Evolutionary conservation across 2,329 filamentous ascomycete genomes (phyloP).

Genomic region (Aquanectria penicillioides): DNA sequence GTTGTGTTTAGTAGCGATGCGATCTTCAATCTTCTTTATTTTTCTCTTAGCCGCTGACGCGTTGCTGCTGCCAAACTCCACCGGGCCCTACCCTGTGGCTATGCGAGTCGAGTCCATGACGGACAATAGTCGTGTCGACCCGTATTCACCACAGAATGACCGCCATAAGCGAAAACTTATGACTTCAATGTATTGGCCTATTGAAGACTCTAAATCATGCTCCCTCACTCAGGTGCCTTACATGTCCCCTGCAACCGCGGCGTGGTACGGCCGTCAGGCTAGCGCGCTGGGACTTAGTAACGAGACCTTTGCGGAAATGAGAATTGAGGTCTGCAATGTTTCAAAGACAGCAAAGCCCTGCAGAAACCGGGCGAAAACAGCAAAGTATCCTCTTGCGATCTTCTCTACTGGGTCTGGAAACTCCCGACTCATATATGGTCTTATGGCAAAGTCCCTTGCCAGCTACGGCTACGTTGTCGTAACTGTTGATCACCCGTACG

Average conservation of each 20-base stretch:
- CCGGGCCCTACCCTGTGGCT: conserved; percentile 45
- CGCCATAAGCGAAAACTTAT: conserved; percentile 41
- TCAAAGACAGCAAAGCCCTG: conserved; percentile 23
- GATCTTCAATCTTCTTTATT: conserved; percentile 21
- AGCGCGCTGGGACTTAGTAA: conserved; percentile 43
- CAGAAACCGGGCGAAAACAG: conserved; percentile 11
- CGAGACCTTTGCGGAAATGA: conserved; percentile 41
- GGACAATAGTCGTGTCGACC: conserved; percentile 45
- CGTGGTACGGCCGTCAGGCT: conserved; percentile 41
- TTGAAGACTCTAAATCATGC: conserved; percentile 38
- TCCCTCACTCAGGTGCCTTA: conserved; percentile 36
- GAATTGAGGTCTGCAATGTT: conserved; percentile 41
- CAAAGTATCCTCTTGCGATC: conserved; percentile 45
- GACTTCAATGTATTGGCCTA: conserved; percentile 45
- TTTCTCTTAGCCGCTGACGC: conserved; percentile 33
- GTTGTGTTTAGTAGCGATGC: too few species aligned
- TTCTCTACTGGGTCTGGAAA: conserved; percentile 58
- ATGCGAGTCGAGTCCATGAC: conserved; percentile 40
- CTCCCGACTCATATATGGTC: conserved; percentile 54
- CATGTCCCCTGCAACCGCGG: conserved; percentile 47
- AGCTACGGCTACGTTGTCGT: conserved; percentile 58
- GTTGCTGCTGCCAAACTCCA: conserved; percentile 40
- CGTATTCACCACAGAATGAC: conserved; percentile 36
- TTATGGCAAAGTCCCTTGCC: conserved; percentile 56
- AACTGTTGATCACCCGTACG: conserved; percentile 60